Conservation (phyloP, 192 early-diverging fungal species). For the Irineochytrium annulatum region DNA sequence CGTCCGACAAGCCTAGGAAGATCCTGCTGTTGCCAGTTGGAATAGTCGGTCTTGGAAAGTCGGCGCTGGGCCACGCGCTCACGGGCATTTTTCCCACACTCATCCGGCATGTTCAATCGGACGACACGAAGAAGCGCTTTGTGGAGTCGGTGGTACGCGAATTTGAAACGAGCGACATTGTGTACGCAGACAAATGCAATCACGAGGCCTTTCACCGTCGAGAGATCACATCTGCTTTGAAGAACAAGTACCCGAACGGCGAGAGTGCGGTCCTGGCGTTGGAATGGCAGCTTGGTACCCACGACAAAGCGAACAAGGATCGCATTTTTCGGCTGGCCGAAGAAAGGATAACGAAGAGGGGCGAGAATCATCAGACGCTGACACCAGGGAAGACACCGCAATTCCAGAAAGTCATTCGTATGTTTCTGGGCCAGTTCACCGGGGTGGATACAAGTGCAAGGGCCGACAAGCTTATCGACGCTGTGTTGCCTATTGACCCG, state of each 20-base stretch:
- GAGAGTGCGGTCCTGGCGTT: slow-evolving; percentile 69
- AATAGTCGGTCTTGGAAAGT: slow-evolving; percentile 74
- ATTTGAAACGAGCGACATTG: slow-evolving; percentile 53
- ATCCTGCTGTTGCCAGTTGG: slow-evolving; percentile 69
- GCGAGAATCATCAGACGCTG: slow-evolving; percentile 77
- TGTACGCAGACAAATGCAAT: slow-evolving; percentile 81
- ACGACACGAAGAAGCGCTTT: slow-evolving; percentile 73
- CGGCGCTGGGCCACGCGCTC: slow-evolving; percentile 33
- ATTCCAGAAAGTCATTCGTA: slow-evolving; percentile 21
- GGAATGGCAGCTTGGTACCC: slow-evolving; percentile 69
- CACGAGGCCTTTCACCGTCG: slow-evolving; percentile 53
- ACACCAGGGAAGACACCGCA: slow-evolving; percentile 61
- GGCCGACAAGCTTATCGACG: neutral
- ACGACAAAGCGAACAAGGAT: slow-evolving; percentile 20
- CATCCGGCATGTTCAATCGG: slow-evolving; percentile 81
- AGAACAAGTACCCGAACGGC: slow-evolving; percentile 51
- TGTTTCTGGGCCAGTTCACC: slow-evolving; percentile 13
- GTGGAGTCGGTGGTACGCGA: slow-evolving; percentile 48
- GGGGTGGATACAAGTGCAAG: neutral
- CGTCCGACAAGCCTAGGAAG: slow-evolving; percentile 8
- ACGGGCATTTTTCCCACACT: slow-evolving; percentile 15
- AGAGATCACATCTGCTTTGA: slow-evolving; percentile 47
- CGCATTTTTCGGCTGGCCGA: slow-evolving; percentile 50
- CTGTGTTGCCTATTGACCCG: neutral
- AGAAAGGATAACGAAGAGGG: slow-evolving; percentile 56